Evolutionary conservation across 106 monocot species (phyloP).

Genomic region (Vanilla planifolia): DNA sequence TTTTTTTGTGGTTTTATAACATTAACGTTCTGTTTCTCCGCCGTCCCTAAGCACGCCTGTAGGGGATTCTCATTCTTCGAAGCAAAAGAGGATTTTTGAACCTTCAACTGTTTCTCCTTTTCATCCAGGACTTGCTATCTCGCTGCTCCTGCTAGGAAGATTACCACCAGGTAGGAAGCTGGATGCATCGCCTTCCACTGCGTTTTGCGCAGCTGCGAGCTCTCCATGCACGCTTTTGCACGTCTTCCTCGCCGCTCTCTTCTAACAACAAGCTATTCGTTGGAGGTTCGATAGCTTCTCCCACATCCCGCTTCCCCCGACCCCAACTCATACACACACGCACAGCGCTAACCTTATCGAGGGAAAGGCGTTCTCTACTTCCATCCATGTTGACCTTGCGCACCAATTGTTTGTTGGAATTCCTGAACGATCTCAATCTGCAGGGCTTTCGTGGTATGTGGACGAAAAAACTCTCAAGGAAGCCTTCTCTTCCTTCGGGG

Average conservation of each 20-base stretch:
- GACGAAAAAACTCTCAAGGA: slow-evolving; percentile 77
- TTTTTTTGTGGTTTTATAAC: too few species aligned
- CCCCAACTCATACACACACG: too few species aligned
- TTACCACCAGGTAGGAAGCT: too few species aligned
- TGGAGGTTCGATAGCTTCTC: slow-evolving; percentile 35
- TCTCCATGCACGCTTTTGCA: slow-evolving; percentile 8
- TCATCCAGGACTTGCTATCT: too few species aligned
- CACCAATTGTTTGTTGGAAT: background rate
- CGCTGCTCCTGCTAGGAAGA: too few species aligned
- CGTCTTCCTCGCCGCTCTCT: slow-evolving; percentile 12
- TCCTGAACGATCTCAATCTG: background rate
- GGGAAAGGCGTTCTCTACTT: background rate
- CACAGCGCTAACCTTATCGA: too few species aligned
- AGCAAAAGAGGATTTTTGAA: too few species aligned
- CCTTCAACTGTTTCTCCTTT: too few species aligned
- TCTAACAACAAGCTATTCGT: slow-evolving; percentile 72
- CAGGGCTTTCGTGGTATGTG: slow-evolving; percentile 80
- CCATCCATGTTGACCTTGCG: background rate
- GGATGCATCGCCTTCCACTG: slow-evolving; percentile 1
- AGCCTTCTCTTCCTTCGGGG: slow-evolving; percentile 76
- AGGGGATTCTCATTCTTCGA: too few species aligned
- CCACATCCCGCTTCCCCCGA: background rate
- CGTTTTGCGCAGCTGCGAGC: background rate
- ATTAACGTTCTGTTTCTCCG: too few species aligned
- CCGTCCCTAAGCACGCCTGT: too few species aligned